phyloP scores from a whole-genome alignment of 352 stramenopile species.

The Pythium coloratum region DNA sequence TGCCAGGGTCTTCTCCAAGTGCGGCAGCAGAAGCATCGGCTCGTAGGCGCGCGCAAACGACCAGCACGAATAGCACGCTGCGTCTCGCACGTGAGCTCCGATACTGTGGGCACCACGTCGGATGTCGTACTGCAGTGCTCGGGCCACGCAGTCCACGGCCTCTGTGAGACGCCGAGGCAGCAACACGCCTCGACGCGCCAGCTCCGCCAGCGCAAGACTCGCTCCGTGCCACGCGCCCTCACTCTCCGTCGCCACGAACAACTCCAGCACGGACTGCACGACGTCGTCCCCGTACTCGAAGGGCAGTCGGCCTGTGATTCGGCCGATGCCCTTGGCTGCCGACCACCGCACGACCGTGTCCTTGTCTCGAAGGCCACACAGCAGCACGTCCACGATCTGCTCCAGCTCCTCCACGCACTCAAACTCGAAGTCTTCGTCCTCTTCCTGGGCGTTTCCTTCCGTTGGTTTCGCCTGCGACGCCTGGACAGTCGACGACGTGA shows the following conservation, averaged over 20 bases:
- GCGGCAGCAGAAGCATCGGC: slow-evolving; percentile 87
- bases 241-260: slow-evolving; percentile 91
- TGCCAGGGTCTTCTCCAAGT: slow-evolving; percentile 87
- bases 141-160: slow-evolving; percentile 92
- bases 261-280: slow-evolving; percentile 93
- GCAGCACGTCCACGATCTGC: slow-evolving; percentile 93
- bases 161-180: slow-evolving; percentile 91
- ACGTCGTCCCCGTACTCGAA: slow-evolving; percentile 96
- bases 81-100: slow-evolving; percentile 96
- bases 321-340: slow-evolving; percentile 97
- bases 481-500: slow-evolving; percentile 12
- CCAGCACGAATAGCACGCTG: slow-evolving; percentile 98
- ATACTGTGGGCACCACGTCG: slow-evolving; percentile 93
- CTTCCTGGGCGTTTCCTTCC: slow-evolving; percentile 20
- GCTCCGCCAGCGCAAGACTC: slow-evolving; percentile 96
- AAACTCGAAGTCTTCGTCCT: slow-evolving; percentile 51
- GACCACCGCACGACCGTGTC: slow-evolving; percentile 99
- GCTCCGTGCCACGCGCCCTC: slow-evolving; percentile 97
- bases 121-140: slow-evolving; percentile 95
- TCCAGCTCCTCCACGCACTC: slow-evolving; percentile 96
- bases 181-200: slow-evolving; percentile 94
- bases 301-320: slow-evolving; percentile 94
- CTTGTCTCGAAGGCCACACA: slow-evolving; percentile 90
- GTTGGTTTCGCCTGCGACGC: not conserved
- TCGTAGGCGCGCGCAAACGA: slow-evolving; percentile 96